Base-by-base conservation (phyloP, 2,329 filamentous ascomycete species). In the Botrytis fabae region DNA sequence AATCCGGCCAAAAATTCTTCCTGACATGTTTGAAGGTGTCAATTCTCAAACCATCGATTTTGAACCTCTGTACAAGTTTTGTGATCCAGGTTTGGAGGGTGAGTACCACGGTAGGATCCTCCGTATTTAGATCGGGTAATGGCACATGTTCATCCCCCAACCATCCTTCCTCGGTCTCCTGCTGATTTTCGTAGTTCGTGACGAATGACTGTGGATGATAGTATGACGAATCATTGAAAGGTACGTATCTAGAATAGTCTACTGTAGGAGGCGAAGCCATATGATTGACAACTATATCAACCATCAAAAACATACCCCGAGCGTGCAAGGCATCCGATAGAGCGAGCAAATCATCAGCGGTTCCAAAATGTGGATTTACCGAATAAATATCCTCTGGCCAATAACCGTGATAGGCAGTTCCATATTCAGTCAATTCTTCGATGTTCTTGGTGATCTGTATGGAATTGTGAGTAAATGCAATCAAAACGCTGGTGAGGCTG, bases 311-410 rank as follows among this genome's bases (percentile, higher is more conserved):
- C 82, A 89, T 90, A 16, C 81, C 84, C 22, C 86, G 82, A n/a
- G 81, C 80, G 77, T 91, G 89, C 2, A 90, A 81, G 2, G 86
- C 88, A 44, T 82, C 81, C 1, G 89, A 84, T 7, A 92, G 83
- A 10, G 83, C 85, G 76, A 85, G 85, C 71, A 92, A 83, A 76
- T 92, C 90, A 22, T 86, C 83, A 4, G 84, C 84, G 0, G 87
- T 88, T 44, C 91, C 90, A 75, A 88, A 89, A 73, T 88, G 84
- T 4, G 84, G 75, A 77, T 92, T 91, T 72, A 92, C 79, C 14
- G 81, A 75, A 73, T 86, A 84, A 28, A 85, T 74, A 72, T 85
- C 80, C 72, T 84, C 80, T 60, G 83, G 81, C 84, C 84, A 84
- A 76, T 84, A 85, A 9, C 83, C 84, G 68, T 84, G 83, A 71